Conservation (phyloP, 1,284 basidiomycete genomes). For the Retiboletus flavoniger region DNA sequence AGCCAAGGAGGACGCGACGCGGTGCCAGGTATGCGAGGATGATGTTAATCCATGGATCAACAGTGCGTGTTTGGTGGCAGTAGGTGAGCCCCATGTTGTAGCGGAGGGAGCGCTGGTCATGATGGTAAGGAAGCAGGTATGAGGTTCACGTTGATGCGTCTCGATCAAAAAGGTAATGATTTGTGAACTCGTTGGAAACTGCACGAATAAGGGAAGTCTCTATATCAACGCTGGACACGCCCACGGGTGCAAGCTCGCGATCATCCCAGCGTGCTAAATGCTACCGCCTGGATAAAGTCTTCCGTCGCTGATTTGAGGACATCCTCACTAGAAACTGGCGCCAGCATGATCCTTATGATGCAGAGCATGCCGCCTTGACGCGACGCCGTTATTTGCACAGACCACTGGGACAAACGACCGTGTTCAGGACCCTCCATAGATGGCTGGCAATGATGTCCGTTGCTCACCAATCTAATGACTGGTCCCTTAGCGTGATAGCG, state of each 20-base stretch:
- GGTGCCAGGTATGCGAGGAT: slow-evolving; percentile 23
- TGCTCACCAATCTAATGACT: neutral
- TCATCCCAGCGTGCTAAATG: slow-evolving; percentile 70
- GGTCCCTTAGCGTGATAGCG: slow-evolving; percentile 54
- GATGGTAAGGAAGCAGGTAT: neutral
- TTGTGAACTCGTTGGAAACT: too few relatives aligned
- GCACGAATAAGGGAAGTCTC: too few relatives aligned
- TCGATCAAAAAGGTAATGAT: too few relatives aligned
- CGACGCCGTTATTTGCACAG: slow-evolving; percentile 61
- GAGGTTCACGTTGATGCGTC: too few relatives aligned
- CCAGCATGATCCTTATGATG: slow-evolving; percentile 68
- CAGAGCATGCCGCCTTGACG: slow-evolving; percentile 62
- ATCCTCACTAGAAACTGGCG: slow-evolving; percentile 72
- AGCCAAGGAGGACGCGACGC: slow-evolving; percentile 20
- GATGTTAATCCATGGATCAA: slow-evolving; percentile 26
- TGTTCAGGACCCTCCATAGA: slow-evolving; percentile 83
- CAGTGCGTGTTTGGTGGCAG: slow-evolving; percentile 17
- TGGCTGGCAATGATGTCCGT: slow-evolving; percentile 65
- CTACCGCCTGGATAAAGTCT: slow-evolving; percentile 60
- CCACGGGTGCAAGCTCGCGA: slow-evolving; percentile 71
- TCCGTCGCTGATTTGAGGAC: slow-evolving; percentile 63
- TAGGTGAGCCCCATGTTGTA: slow-evolving; percentile 19
- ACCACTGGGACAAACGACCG: slow-evolving; percentile 56
- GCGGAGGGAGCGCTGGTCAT: slow-evolving; percentile 17
- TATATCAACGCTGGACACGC: slow-evolving; percentile 73